These are phyloP conservation scores for Mucor mucedo DNA, from an alignment of 371 early-diverging fungal genomes.

Conservation along the genomic window DNA sequence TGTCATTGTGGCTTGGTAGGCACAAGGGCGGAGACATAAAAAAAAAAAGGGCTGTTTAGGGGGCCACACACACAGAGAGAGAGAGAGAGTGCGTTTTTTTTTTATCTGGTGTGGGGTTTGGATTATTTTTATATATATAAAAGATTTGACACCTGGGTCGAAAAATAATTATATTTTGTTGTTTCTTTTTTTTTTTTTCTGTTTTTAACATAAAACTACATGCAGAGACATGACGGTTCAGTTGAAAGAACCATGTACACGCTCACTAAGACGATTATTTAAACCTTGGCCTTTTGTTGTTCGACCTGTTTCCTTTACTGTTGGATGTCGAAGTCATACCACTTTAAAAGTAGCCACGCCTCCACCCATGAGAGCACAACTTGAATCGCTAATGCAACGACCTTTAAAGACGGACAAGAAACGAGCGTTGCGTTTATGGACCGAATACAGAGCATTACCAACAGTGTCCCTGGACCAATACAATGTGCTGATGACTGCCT, in stretches of 20 bases:
- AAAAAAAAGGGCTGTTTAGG: neutral
- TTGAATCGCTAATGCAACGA: neutral
- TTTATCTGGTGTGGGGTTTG: too few species aligned
- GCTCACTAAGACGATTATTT: constrained; percentile 31
- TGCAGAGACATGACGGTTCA: constrained; percentile 40
- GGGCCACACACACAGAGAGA: too few species aligned
- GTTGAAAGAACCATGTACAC: constrained; percentile 44
- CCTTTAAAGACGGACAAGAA: neutral
- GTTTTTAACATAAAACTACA: neutral
- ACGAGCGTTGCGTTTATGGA: neutral
- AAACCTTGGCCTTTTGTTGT: neutral
- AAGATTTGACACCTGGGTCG: neutral
- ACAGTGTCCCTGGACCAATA: neutral
- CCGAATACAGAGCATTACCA: neutral
- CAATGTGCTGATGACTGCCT: neutral
- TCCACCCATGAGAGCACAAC: constrained; percentile 4
- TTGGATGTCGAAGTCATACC: too few species aligned
- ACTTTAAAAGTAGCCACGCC: too few species aligned
- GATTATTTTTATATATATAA: too few species aligned
- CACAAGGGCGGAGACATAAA: too few species aligned
- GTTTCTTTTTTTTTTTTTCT: constrained; percentile 1
- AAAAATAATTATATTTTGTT: neutral
- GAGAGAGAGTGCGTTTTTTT: too few species aligned
- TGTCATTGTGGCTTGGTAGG: constrained; percentile 15
- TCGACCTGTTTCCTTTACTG: too few species aligned